Evolutionary conservation across 2,329 filamentous ascomycete species (phyloP).

Genomic region (Penicillium sp.): DNA sequence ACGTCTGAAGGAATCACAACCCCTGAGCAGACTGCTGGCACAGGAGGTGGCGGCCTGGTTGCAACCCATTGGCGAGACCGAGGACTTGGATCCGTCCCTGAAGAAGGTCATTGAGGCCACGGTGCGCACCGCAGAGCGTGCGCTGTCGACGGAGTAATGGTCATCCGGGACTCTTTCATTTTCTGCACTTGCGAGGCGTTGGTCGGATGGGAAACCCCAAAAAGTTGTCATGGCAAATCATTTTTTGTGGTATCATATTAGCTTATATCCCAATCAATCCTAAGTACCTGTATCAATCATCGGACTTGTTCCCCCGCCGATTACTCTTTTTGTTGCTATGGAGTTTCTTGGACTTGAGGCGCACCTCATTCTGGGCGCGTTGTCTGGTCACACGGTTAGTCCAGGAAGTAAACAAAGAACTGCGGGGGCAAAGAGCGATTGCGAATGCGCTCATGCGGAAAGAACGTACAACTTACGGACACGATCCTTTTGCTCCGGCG

Average conservation of each 20-base stretch:
- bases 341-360: conserved; percentile 58
- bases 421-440: conserved; percentile 3
- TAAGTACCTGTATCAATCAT: conserved; percentile 33
- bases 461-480: conserved; percentile 56
- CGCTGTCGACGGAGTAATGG: conserved; percentile 25
- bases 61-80: conserved; percentile 44
- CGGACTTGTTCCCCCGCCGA: conserved; percentile 44
- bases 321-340: conserved; percentile 61
- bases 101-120: conserved; percentile 51
- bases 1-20: conserved; percentile 55
- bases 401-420: no score
- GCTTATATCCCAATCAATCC: no score
- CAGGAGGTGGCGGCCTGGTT: conserved; percentile 51
- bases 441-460: no score
- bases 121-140: conserved; percentile 34
- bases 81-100: conserved; percentile 53
- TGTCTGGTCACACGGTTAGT: conserved; percentile 41
- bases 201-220: conserved; percentile 21
- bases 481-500: conserved; percentile 52
- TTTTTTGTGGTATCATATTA: neutral
- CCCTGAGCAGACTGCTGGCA: conserved; percentile 42
- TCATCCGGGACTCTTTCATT: neutral
- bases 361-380: conserved; percentile 56
- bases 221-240: conserved; percentile 16
- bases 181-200: conserved; percentile 26